phyloP scores from a whole-genome alignment of 768 basidiomycete species.

The Suillus variegatus region DNA sequence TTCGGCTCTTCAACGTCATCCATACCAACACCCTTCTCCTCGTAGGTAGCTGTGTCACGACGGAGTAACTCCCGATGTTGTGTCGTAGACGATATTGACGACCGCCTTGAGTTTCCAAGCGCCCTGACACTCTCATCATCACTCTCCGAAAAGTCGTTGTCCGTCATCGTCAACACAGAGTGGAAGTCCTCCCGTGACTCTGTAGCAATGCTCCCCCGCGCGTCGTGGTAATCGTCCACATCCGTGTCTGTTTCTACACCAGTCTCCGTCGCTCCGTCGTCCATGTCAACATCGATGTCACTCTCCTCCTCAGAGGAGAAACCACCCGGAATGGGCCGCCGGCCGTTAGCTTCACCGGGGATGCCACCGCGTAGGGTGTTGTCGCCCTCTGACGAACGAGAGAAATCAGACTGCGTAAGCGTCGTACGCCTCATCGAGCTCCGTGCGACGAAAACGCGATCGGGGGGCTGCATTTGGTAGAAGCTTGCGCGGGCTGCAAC shows the following conservation, averaged over 20 bases:
- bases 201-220: conserved; percentile 69
- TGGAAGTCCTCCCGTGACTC: conserved; percentile 76
- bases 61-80: conserved; percentile 13
- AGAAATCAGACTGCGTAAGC: conserved; percentile 48
- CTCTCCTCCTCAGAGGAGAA: conserved; percentile 25
- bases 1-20: conserved; percentile 33
- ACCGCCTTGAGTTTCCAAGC: conserved; percentile 45
- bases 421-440: conserved; percentile 38
- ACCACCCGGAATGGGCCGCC: conserved; percentile 20
- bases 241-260: conserved; percentile 72
- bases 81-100: conserved; percentile 24
- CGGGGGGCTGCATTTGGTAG: conserved; percentile 32
- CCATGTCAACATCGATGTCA: conserved; percentile 42
- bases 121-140: conserved; percentile 78
- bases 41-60: conserved; percentile 45
- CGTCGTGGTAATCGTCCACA: conserved; percentile 73
- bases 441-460: conserved; percentile 23
- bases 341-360: background rate
- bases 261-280: conserved; percentile 55
- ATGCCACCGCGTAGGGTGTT: conserved; percentile 37
- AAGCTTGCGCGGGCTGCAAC: conserved; percentile 30
- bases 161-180: conserved; percentile 68
- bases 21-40: conserved; percentile 44
- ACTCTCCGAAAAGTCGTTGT: conserved; percentile 63
- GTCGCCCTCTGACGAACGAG: conserved; percentile 37